Evolutionary conservation across 148 eudicot genomes (phyloP).

Genomic region (Diospyros kaki): DNA sequence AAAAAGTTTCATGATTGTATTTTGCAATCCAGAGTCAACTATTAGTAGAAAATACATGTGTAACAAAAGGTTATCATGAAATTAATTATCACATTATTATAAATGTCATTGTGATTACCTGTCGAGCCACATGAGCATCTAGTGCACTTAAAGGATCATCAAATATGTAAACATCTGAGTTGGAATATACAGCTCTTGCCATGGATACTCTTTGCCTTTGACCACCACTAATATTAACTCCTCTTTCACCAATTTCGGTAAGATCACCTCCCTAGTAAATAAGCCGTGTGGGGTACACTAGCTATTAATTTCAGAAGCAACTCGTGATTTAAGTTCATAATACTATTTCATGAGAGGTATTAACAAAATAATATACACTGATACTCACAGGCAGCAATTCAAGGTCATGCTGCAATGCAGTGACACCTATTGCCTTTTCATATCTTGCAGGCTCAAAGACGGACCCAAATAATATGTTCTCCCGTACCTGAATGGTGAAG

Average conservation of each 20-base stretch:
- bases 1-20: background rate
- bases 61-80: background rate
- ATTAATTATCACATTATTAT: background rate
- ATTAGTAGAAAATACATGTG: background rate
- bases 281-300: slow-evolving; percentile 4
- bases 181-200: slow-evolving; percentile 93
- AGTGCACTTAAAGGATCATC: slow-evolving; percentile 98
- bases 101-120: slow-evolving; percentile 39
- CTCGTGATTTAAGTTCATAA: background rate
- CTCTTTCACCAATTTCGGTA: slow-evolving; percentile 98
- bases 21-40: background rate
- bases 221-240: slow-evolving; percentile 96
- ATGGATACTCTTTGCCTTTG: slow-evolving; percentile 96
- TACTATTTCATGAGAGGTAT: background rate
- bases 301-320: slow-evolving; percentile 3
- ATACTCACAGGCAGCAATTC: slow-evolving; percentile 76
- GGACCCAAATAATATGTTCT: slow-evolving; percentile 87
- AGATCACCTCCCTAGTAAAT: slow-evolving; percentile 87
- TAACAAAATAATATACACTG: slow-evolving; percentile 5
- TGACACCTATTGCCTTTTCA: slow-evolving; percentile 68
- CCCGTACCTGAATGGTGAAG: slow-evolving; percentile 62
- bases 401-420: slow-evolving; percentile 82
- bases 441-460: slow-evolving; percentile 61
- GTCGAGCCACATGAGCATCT: slow-evolving; percentile 92
- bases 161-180: slow-evolving; percentile 86